Conservation (phyloP, 2,329 filamentous ascomycete species). For the Apiospora hydei region DNA sequence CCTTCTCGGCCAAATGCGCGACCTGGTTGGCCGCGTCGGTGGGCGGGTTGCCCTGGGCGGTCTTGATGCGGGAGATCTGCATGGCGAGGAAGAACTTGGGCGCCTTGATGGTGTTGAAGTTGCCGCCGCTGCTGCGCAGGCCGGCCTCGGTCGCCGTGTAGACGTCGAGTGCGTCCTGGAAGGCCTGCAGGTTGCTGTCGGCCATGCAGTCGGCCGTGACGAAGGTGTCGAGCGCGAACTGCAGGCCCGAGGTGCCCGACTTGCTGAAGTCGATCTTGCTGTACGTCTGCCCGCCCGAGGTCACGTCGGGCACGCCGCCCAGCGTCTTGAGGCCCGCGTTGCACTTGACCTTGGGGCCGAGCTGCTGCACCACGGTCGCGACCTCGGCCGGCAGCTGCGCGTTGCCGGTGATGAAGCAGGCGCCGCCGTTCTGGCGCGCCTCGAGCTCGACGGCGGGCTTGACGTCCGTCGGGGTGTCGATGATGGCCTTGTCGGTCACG, state of each 20-base stretch:
- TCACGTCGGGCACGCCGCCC: conserved; percentile 62
- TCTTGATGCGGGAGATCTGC: conserved; percentile 65
- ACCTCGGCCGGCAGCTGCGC: conserved; percentile 59
- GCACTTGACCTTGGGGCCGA: conserved; percentile 56
- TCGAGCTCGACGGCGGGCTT: conserved; percentile 10
- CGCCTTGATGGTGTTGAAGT: conserved; percentile 60
- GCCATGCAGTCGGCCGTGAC: conserved; percentile 58
- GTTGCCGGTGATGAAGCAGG: conserved; percentile 62
- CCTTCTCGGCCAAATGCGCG: conserved; percentile 64
- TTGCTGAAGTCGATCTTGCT: conserved; percentile 63
- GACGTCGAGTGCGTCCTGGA: conserved; percentile 61
- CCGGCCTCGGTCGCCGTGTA: conserved; percentile 68
- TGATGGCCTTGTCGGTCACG: conserved; percentile 25
- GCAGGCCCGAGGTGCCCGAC: conserved; percentile 53
- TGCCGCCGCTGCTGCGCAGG: conserved; percentile 60
- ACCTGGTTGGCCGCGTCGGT: conserved; percentile 59
- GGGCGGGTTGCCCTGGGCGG: conserved; percentile 63
- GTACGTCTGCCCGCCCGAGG: conserved; percentile 57
- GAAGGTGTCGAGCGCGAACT: conserved; percentile 62
- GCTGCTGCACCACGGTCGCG: conserved; percentile 50
- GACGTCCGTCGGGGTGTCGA: conserved; percentile 4
- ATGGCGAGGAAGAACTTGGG: conserved; percentile 70
- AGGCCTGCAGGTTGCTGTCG: conserved; percentile 55
- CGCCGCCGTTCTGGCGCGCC: conserved; percentile 20
- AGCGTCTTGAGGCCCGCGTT: conserved; percentile 55